Evolutionary conservation across 306 rosid genomes (phyloP).

Genomic region (Castanopsis chinensis): DNA sequence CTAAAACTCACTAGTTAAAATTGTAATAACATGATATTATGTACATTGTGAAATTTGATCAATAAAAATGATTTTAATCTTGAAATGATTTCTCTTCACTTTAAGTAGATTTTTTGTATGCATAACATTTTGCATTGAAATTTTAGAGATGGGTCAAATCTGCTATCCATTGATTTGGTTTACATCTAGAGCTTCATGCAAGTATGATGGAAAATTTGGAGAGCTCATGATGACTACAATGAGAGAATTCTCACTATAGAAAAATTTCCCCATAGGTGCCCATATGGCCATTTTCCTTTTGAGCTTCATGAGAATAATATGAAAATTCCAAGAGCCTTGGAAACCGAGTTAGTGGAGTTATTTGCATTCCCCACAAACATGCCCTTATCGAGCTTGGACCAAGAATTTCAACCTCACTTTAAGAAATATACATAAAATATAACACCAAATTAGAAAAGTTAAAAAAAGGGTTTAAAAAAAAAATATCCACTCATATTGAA

Average conservation of each 20-base stretch:
- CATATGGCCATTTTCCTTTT: neutral
- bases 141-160: neutral
- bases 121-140: neutral
- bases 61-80: too few relatives aligned
- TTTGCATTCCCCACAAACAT: slow-evolving; percentile 90
- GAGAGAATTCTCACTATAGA: neutral
- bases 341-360: slow-evolving; percentile 89
- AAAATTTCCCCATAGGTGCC: neutral
- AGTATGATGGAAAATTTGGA: neutral
- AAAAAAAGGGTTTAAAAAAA: neutral
- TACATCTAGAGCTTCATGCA: neutral
- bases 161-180: neutral
- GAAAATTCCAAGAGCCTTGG: slow-evolving; percentile 89
- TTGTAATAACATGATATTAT: too few relatives aligned
- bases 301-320: slow-evolving; percentile 36
- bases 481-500: slow-evolving; percentile 19
- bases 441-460: neutral
- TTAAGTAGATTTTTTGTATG: neutral
- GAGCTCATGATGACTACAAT: neutral
- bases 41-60: too few relatives aligned
- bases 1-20: too few relatives aligned
- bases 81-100: too few relatives aligned
- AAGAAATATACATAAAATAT: neutral
- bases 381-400: slow-evolving; percentile 63
- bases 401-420: slow-evolving; percentile 55